Evolutionary conservation across 2,329 filamentous ascomycete species (phyloP), one percentile per base, ranked within the genome.

Genomic region (Sporothrix sp.): DNA sequence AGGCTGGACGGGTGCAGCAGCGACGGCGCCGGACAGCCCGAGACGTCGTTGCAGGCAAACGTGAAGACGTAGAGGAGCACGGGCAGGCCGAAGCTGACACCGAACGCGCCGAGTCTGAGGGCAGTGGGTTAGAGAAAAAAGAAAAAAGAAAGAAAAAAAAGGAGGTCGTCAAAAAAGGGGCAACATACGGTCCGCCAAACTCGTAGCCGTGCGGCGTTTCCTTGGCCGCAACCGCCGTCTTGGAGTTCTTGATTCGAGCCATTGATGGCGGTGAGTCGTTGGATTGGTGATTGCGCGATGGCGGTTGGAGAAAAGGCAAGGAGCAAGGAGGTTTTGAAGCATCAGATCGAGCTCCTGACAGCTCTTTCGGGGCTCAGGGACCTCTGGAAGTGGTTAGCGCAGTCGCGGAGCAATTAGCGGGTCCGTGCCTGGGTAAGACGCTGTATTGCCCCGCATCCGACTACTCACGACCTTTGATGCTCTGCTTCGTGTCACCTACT

Each of bases 11-110:
- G 89, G 58, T 76, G 74, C 33, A 95, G 75, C 8, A 91, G 74
- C 4, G 86, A 88, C 3, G 90, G 88, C 3, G 87, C 83, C 42
- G 91, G 93, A 63, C 93, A 97, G 52, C 93, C 91, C 8, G 87
- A 84, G 56, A 94, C 73, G 65, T 97, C 90, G 70, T 96, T 97
- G 76, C 91, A 96, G 60, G 84, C 73, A 63, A 96, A 95, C 42
- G 82, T 76, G 63, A 91, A 84, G 59, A 82, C 64, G 68, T 93
- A 95, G 59, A 88, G 78, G 57, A 90, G 75, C 37, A 89, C 54
- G 0, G 91, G 91, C 1, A 96, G 79, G 51, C 83, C 82, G 60
- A 94, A 84, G 7, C 85, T 85, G 61, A 97, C 87, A 54, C 70
- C 76, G 54, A 84, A 78, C 32, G 86, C 87, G 51, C 89, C 90